Conservation (phyloP, 78 protist species). For the Diacronema lutheri region DNA sequence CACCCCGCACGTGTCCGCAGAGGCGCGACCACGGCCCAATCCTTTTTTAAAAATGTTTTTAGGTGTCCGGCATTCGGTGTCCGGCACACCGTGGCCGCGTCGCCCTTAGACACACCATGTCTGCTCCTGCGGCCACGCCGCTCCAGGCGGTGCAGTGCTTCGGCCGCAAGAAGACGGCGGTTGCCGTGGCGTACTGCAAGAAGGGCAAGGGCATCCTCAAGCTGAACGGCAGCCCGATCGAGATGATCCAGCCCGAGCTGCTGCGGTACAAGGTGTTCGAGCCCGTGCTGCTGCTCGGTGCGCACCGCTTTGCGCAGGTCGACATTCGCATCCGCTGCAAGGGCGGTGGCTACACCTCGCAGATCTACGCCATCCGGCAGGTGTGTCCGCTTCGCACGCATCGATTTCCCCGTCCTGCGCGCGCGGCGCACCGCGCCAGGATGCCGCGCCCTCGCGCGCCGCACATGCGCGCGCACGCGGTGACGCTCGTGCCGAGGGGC, state of each 20-base stretch:
- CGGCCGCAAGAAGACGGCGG: conserved; percentile 89
- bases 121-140: neutral
- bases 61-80: no score
- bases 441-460: no score
- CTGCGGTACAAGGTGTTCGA: conserved; percentile 95
- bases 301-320: conserved; percentile 75
- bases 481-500: neutral
- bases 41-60: no score
- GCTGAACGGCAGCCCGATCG: conserved; percentile 96
- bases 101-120: no score
- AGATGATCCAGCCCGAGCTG: conserved; percentile 85
- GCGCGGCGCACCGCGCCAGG: no score
- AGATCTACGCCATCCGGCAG: conserved; percentile 73
- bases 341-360: conserved; percentile 98
- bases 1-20: no score
- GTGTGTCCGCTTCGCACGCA: neutral
- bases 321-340: conserved; percentile 97
- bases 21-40: no score
- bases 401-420: no score
- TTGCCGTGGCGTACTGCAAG: conserved; percentile 96
- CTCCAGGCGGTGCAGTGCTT: conserved; percentile 15
- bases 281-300: conserved; percentile 94
- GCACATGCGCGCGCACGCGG: neutral
- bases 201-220: conserved; percentile 90
- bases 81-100: no score